These are phyloP conservation scores for Aspergillus avenaceus DNA, from an alignment of 495 filamentous ascomycete genomes.

Conservation along the genomic window DNA sequence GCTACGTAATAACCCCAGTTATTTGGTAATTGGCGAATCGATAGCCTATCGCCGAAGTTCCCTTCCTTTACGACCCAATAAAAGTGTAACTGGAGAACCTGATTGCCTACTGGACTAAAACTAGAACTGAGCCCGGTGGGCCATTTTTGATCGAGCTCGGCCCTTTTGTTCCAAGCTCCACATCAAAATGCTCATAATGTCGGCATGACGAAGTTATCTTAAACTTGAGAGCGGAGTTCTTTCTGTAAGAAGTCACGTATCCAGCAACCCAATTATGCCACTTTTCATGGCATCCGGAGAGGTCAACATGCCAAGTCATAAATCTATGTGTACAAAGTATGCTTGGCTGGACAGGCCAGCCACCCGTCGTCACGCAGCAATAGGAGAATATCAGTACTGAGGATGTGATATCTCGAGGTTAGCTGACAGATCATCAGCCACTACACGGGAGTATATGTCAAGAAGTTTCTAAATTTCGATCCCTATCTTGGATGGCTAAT, in stretches of 20 bases:
- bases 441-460: not conserved
- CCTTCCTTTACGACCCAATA: constrained; percentile 1
- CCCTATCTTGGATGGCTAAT: no score
- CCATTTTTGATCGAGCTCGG: constrained; percentile 7
- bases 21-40: constrained; percentile 5
- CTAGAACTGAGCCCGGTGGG: constrained; percentile 4
- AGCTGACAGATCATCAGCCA: constrained; percentile 16
- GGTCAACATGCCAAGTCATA: constrained; percentile 5
- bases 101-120: constrained; percentile 1
- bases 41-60: constrained; percentile 1
- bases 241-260: not conserved
- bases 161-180: constrained; percentile 17
- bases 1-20: constrained; percentile 9
- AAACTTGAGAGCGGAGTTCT: not conserved
- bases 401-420: constrained; percentile 15
- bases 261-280: not conserved
- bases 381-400: constrained; percentile 17
- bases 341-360: constrained; percentile 11
- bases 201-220: constrained; percentile 8
- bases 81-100: constrained; percentile 2
- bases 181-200: not conserved
- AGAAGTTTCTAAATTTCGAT: not conserved
- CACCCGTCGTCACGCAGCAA: constrained; percentile 17
- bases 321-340: constrained; percentile 1
- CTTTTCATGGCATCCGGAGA: not conserved